phyloP scores from a whole-genome alignment of 2,329 filamentous ascomycete species.

The Coniochaeta hoffmannii region DNA sequence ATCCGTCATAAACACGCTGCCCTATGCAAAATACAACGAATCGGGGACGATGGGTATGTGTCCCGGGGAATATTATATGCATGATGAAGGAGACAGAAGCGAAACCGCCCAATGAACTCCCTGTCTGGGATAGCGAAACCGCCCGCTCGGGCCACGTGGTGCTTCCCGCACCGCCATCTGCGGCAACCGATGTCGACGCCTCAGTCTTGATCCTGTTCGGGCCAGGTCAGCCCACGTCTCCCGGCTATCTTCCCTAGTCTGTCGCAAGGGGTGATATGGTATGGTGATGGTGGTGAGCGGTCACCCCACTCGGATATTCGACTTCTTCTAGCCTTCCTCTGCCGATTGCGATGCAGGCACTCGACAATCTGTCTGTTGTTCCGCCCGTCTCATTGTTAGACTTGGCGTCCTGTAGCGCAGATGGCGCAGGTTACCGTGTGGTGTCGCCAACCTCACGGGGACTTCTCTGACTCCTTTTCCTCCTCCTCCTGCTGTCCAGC shows the following conservation, averaged over 20 bases:
- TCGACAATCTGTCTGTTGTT: no score
- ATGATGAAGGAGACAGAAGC: neutral
- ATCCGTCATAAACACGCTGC: neutral
- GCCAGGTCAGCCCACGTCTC: neutral
- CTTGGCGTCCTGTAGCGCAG: neutral
- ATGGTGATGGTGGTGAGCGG: neutral
- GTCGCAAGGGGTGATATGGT: neutral
- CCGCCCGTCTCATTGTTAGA: neutral
- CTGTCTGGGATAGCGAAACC: neutral
- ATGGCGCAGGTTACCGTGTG: neutral
- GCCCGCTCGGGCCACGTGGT: neutral
- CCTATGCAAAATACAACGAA: neutral
- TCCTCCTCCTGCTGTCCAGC: slow-evolving; percentile 34
- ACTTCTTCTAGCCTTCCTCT: no score
- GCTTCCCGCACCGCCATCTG: neutral
- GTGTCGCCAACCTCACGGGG: slow-evolving; percentile 14
- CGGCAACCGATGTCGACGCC: neutral
- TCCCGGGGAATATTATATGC: neutral
- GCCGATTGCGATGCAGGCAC: no score
- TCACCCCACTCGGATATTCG: neutral
- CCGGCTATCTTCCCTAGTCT: neutral
- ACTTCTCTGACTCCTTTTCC: slow-evolving; percentile 28
- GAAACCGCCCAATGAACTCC: neutral
- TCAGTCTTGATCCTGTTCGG: neutral
- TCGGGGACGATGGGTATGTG: neutral